Evolutionary conservation across 1,284 basidiomycete genomes (phyloP).

Genomic region (Mycosarcoma mackinlayi): DNA sequence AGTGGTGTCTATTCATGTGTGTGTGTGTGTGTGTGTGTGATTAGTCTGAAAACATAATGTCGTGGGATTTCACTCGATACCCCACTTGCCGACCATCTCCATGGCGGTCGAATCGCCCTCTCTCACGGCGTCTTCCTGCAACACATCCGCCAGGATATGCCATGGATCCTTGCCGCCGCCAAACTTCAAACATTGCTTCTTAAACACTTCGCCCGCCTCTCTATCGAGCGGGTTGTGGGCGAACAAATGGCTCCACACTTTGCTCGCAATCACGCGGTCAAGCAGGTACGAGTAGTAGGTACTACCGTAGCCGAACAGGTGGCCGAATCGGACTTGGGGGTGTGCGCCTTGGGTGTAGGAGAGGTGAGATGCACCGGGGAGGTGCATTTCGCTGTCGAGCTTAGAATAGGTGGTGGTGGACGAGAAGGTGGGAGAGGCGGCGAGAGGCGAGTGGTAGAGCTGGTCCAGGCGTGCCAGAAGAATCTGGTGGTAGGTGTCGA

Average conservation of each 20-base stretch:
- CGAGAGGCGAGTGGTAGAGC: conserved; percentile 79
- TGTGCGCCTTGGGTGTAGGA: conserved; percentile 26
- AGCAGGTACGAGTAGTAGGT: conserved; percentile 98
- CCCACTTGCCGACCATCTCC: conserved; percentile 79
- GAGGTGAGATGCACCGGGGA: conserved; percentile 26
- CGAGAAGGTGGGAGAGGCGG: conserved; percentile 70
- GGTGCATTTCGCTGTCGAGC: conserved; percentile 41
- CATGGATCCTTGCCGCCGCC: conserved; percentile 95
- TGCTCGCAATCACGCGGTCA: conserved; percentile 91
- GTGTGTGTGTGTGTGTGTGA: conserved; percentile 7
- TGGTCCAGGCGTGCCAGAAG: conserved; percentile 90
- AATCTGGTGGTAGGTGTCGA: conserved; percentile 91
- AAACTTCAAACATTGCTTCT: conserved; percentile 78
- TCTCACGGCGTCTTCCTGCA: conserved; percentile 67
- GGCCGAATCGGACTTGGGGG: conserved; percentile 94
- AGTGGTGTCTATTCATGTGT: too few relatives aligned
- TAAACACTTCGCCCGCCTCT: conserved; percentile 80
- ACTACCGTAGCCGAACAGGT: conserved; percentile 94
- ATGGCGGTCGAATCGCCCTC: conserved; percentile 78
- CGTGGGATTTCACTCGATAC: conserved; percentile 29
- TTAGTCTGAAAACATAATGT: not conserved
- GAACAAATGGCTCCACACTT: conserved; percentile 86
- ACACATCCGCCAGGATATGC: conserved; percentile 84
- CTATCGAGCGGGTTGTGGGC: conserved; percentile 67
- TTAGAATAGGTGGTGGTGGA: conserved; percentile 74